Percentiles rank a stretch among this genome's conserved stretches.
Evolutionary conservation across 2,329 filamentous ascomycete species (phyloP).

Genomic region (Neonectria ditissima): DNA sequence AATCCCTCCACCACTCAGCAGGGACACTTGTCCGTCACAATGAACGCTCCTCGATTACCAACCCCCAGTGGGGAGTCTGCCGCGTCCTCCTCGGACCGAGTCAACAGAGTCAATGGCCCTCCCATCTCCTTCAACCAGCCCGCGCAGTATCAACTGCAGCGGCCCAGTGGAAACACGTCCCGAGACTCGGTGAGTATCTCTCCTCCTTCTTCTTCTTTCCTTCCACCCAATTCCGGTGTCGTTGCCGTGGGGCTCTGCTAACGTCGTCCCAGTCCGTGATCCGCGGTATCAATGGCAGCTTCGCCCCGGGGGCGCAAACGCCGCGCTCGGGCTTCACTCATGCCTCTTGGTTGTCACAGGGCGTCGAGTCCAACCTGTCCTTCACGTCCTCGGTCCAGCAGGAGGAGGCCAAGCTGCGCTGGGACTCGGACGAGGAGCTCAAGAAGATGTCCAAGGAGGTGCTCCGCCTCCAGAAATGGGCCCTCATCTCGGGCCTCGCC

Average conservation of each 20-base stretch:
- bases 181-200: conserved; percentile 46
- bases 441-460: conserved; percentile 53
- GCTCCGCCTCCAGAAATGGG: conserved; percentile 54
- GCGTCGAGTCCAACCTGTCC: conserved; percentile 50
- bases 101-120: conserved; percentile 16
- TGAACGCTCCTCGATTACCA: conserved; percentile 24
- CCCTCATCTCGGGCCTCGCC: conserved; percentile 51
- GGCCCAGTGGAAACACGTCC: conserved; percentile 35
- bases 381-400: conserved; percentile 52
- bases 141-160: conserved; percentile 27
- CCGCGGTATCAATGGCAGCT: conserved; percentile 47
- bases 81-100: conserved; percentile 20
- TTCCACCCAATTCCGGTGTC: neutral
- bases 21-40: conserved; percentile 5
- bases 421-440: conserved; percentile 55
- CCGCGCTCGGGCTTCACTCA: conserved; percentile 48
- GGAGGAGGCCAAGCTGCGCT: conserved; percentile 54
- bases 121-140: conserved; percentile 29
- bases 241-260: conserved; percentile 3
- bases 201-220: neutral
- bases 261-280: conserved; percentile 47
- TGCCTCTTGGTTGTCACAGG: conserved; percentile 49
- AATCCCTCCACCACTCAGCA: conserved; percentile 3
- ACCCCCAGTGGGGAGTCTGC: conserved; percentile 26
- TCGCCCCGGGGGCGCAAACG: conserved; percentile 48